These are phyloP conservation scores for Pythium rishiriense DNA, from an alignment of 352 stramenopile genomes.

Conservation along the genomic window DNA sequence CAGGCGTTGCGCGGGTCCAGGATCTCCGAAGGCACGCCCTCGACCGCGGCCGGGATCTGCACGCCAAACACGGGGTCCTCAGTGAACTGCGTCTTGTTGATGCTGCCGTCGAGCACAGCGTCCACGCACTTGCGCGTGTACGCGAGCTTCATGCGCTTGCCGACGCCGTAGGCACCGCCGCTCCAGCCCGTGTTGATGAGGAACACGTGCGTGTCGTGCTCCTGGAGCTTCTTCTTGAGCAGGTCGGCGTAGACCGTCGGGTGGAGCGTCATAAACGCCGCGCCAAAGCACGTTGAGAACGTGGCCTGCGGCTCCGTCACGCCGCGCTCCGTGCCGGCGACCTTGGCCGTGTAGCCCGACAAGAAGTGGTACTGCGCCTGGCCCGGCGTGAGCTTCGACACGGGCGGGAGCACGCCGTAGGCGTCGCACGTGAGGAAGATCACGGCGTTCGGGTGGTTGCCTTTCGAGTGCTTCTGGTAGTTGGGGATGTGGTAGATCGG, in stretches of 20 bases:
- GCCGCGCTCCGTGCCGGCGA: slow-evolving; percentile 51
- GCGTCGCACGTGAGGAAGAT: slow-evolving; percentile 97
- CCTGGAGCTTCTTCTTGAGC: slow-evolving; percentile 59
- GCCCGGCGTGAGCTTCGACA: slow-evolving; percentile 89
- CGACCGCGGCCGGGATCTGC: slow-evolving; percentile 60
- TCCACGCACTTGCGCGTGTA: slow-evolving; percentile 79
- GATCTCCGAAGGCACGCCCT: slow-evolving; percentile 73
- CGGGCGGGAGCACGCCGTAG: slow-evolving; percentile 94
- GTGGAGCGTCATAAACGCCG: slow-evolving; percentile 58
- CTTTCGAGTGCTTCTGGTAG: slow-evolving; percentile 43
- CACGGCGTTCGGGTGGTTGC: slow-evolving; percentile 79
- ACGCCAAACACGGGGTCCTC: slow-evolving; percentile 77
- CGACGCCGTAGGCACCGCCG: slow-evolving; percentile 94
- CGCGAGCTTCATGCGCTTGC: slow-evolving; percentile 96
- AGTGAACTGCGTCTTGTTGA: slow-evolving; percentile 62
- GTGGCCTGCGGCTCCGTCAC: slow-evolving; percentile 54
- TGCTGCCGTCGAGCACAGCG: slow-evolving; percentile 68
- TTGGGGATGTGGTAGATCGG: slow-evolving; percentile 62
- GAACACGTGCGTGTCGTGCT: slow-evolving; percentile 49
- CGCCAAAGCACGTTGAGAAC: slow-evolving; percentile 60
- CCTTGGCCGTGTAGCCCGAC: slow-evolving; percentile 60
- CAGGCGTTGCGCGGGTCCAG: slow-evolving; percentile 76
- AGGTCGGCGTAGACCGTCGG: slow-evolving; percentile 55
- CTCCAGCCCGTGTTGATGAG: slow-evolving; percentile 96
- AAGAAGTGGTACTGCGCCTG: slow-evolving; percentile 97